These are phyloP conservation scores for Starmerella apicola DNA, from an alignment of 805 yeast genomes.

Conservation along the genomic window DNA sequence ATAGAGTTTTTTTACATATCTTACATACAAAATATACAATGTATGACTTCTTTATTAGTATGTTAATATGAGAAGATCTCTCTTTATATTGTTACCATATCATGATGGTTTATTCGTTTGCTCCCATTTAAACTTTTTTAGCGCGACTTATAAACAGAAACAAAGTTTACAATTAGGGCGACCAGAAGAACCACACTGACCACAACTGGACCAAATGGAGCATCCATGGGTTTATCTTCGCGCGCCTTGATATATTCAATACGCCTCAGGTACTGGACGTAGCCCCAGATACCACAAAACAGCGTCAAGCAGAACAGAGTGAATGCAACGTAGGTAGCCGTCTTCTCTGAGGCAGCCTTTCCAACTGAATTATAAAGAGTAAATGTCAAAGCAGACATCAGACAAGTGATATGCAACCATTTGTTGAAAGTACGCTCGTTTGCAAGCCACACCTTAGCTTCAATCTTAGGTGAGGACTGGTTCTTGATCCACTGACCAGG, in stretches of 20 bases:
- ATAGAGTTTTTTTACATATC: too few species aligned
- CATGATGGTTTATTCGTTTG: too few species aligned
- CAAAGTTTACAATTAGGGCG: slow-evolving; percentile 61
- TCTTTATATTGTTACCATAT: too few species aligned
- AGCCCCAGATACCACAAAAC: slow-evolving; percentile 84
- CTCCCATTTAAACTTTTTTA: too few species aligned
- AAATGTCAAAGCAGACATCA: slow-evolving; percentile 75
- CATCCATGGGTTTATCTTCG: slow-evolving; percentile 79
- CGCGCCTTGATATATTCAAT: slow-evolving; percentile 63
- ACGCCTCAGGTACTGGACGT: slow-evolving; percentile 58
- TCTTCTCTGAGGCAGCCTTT: slow-evolving; percentile 40
- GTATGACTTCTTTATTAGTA: too few species aligned
- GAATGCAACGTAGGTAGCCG: slow-evolving; percentile 65
- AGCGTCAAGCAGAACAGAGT: slow-evolving; percentile 68
- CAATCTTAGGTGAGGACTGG: slow-evolving; percentile 85
- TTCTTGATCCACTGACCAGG: slow-evolving; percentile 72
- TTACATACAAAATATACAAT: too few species aligned
- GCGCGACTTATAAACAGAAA: slow-evolving; percentile 43
- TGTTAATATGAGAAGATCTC: too few species aligned
- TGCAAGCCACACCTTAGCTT: slow-evolving; percentile 97
- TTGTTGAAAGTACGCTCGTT: slow-evolving; percentile 94
- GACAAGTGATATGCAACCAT: slow-evolving; percentile 83
- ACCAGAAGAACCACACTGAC: slow-evolving; percentile 56
- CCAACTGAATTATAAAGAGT: slow-evolving; percentile 66
- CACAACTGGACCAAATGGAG: slow-evolving; percentile 76